Conservation (phyloP, 1,284 basidiomycete genomes). For the Naganishia sp. region DNA sequence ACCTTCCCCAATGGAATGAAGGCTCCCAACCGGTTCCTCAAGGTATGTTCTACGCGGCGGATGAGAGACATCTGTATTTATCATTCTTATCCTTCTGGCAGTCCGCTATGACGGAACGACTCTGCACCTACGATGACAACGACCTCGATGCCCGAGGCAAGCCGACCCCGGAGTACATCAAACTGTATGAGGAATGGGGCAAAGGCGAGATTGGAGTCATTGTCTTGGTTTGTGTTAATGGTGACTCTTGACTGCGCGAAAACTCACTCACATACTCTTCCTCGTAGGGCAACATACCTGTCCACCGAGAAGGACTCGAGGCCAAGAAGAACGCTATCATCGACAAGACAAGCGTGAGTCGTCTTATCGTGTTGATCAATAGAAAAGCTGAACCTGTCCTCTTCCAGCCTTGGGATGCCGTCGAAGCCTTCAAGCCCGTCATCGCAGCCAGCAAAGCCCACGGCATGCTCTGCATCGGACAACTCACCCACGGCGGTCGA, state of each 20-base stretch:
- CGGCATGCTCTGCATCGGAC: constrained; percentile 54
- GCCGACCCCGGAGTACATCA: constrained; percentile 40
- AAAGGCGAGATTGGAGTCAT: constrained; percentile 47
- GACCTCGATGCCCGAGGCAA: constrained; percentile 43
- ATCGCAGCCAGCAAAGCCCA: constrained; percentile 53
- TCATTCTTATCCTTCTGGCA: constrained; percentile 24
- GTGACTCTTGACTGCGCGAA: neutral
- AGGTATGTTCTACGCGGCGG: neutral
- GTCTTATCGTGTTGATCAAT: too few relatives aligned
- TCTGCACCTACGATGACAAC: constrained; percentile 42
- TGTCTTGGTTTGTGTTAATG: constrained; percentile 33
- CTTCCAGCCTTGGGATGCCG: constrained; percentile 35
- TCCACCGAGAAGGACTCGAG: constrained; percentile 42
- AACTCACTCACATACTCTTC: constrained; percentile 23
- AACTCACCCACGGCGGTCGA: constrained; percentile 56
- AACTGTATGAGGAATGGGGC: constrained; percentile 49
- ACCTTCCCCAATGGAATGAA: constrained; percentile 41
- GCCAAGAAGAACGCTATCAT: constrained; percentile 46
- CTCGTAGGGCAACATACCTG: constrained; percentile 46
- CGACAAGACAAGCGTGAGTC: constrained; percentile 35
- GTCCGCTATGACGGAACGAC: constrained; percentile 50
- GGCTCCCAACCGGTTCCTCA: constrained; percentile 37
- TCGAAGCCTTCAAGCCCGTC: constrained; percentile 48
- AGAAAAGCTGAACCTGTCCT: neutral
- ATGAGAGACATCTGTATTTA: neutral